These are phyloP conservation scores for Backusella tuberculispora DNA, from an alignment of 192 early-diverging fungal genomes.

Conservation along the genomic window DNA sequence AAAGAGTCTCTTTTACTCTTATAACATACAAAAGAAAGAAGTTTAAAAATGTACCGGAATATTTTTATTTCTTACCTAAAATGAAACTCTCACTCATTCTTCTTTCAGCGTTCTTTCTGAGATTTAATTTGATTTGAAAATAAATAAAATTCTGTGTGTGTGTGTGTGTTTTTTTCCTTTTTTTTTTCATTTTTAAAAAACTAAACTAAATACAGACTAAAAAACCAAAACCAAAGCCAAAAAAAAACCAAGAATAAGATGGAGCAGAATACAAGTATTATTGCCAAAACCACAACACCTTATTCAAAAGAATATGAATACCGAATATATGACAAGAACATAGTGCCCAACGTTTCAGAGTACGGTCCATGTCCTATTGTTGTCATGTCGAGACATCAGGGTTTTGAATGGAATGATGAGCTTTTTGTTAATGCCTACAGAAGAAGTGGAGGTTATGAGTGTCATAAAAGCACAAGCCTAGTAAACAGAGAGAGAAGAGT, in stretches of 20 bases:
- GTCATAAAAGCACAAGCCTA: constrained; percentile 27
- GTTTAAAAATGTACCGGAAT: too few relatives aligned
- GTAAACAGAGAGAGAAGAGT: background rate
- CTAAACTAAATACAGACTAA: too few relatives aligned
- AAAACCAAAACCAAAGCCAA: background rate
- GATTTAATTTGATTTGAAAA: too few relatives aligned
- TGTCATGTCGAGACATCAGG: constrained; percentile 39
- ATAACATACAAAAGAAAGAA: too few relatives aligned
- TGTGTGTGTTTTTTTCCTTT: too few relatives aligned
- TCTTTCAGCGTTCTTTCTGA: too few relatives aligned
- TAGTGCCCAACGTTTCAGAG: background rate
- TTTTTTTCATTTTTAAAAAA: too few relatives aligned
- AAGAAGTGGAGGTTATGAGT: constrained; percentile 26
- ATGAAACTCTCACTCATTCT: too few relatives aligned
- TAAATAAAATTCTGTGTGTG: too few relatives aligned
- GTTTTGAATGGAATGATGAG: constrained; percentile 44
- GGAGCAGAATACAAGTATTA: background rate
- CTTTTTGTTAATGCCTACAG: constrained; percentile 29
- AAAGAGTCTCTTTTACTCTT: too few relatives aligned
- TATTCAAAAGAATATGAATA: constrained; percentile 31
- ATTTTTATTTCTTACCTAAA: too few relatives aligned
- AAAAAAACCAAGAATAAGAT: background rate
- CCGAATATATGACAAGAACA: constrained; percentile 20
- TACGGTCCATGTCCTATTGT: constrained; percentile 33
- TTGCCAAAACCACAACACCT: background rate